Evolutionary conservation across 768 basidiomycete genomes (phyloP), one percentile per base, ranked within the genome.

Genomic region (Terana coerulea): DNA sequence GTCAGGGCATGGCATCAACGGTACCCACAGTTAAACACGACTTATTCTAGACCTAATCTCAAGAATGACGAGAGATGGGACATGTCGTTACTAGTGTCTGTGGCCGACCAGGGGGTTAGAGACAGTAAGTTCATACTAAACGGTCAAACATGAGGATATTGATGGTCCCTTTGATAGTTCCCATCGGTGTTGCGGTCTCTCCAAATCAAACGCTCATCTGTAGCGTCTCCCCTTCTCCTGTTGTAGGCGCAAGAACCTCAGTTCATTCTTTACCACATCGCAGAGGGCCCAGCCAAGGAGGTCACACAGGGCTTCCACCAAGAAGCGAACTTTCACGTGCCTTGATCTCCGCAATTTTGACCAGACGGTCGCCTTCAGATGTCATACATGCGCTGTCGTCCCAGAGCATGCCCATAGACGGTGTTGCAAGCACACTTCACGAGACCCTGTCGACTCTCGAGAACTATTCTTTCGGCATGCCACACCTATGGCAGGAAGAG

Each of bases 201-300:
- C 86, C 78, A 28, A 88, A 85, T 58, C 67, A 73, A 44, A 65
- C 70, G 10, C 69, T 88, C 34, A 53, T 88, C 8, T 84, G 80
- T 58, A 74, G 77, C 7, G 56, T 77, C 3, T 75, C 84, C 5
- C 73, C 76, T 1, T 71, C 78, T 30, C 26, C 56, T 39, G 22
- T 33, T 21, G n/a, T 56, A 19, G 43, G 49, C 10, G 40, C 53
- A 10, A 56, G 59, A 21, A 44, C 47, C 1, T 52, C 59, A 7
- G 49, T 65, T 12, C 63, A 64, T 43, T 43, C 48, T 9, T 47
- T 60, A 3, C 63, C 66, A 4, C 48, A 40, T 37, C 39, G 11
- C 15, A 40, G 29, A 25, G 46, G 47, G 52, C 47, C 40, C 5
- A 40, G 5, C 15, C 39, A 40, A 14, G 19, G 19, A 3, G 25